These are phyloP conservation scores for Esteya vermicola DNA, from an alignment of 2,329 filamentous ascomycete genomes.

Conservation along the genomic window DNA sequence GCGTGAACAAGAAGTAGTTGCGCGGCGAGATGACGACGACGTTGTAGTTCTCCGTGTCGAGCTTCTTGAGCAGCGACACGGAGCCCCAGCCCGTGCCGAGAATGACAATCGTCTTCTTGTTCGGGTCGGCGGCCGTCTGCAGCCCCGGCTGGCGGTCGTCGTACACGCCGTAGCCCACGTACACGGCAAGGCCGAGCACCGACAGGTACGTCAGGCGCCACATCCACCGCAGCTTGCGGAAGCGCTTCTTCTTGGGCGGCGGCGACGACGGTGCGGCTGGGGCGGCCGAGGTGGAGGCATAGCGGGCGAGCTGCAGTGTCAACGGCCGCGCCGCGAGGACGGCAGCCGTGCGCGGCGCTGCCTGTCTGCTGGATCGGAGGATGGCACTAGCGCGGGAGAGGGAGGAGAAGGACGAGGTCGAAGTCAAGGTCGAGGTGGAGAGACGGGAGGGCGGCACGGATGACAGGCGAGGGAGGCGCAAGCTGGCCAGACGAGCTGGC, in stretches of 20 bases:
- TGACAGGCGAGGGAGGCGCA: slow-evolving; percentile 11
- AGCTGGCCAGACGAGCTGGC: slow-evolving; percentile 17
- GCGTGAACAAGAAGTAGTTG: slow-evolving; percentile 99
- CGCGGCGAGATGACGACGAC: slow-evolving; percentile 93
- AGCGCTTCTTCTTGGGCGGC: slow-evolving; percentile 39
- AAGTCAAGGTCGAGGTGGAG: too few relatives aligned
- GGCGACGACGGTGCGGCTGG: slow-evolving; percentile 18
- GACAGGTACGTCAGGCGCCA: slow-evolving; percentile 77
- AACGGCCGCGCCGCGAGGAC: slow-evolving; percentile 2
- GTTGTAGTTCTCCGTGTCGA: slow-evolving; percentile 98
- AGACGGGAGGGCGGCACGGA: too few relatives aligned
- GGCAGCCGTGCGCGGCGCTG: slow-evolving; percentile 7
- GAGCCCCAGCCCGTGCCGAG: slow-evolving; percentile 93
- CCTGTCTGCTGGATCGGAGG: background rate
- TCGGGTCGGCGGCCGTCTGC: slow-evolving; percentile 65
- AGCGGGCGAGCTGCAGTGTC: slow-evolving; percentile 14
- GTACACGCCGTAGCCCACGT: slow-evolving; percentile 71
- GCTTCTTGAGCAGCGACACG: slow-evolving; percentile 92
- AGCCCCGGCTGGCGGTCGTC: slow-evolving; percentile 66
- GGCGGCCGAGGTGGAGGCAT: slow-evolving; percentile 13
- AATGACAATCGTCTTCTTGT: slow-evolving; percentile 93
- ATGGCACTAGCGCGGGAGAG: background rate
- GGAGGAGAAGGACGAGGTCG: too few relatives aligned
- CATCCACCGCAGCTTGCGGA: slow-evolving; percentile 61
- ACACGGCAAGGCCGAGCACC: slow-evolving; percentile 52